Evolutionary conservation across 305 asterid genomes (phyloP), one percentile per base, ranked within the genome.

Genomic region (Fraxinus sp.): DNA sequence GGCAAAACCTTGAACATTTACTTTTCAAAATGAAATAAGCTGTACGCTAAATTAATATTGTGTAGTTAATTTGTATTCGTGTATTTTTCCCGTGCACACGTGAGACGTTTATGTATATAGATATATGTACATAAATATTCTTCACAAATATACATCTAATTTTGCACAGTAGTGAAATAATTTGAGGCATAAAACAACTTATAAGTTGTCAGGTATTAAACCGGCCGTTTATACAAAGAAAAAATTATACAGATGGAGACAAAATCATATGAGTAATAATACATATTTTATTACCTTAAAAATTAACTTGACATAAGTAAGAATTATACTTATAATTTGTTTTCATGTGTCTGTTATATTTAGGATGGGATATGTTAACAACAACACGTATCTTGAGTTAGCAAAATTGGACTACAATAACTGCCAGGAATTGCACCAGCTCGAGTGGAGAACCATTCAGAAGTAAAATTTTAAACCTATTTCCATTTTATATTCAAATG

Each of bases 361-460:
- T 84, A 95, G 99, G 92, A 94, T 96, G 98, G 83, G 92, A 0
- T 77, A 86, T 39, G 97, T 96, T 7, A 94, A 89, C 88, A 94
- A 91, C 70, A 88, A 89, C 81, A 81, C 74, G 0, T 94, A 96
- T 78, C 89, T 96, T 70, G 95, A 93, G 85, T 86, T 93, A 3
- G 99, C 93, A 8, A 93, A 89, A 83, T 57, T 86, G 76, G 98
- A 96, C 84, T 96, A 91, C 68, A 93, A 91, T 77, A 86, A 86
- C n/a, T 94, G 97, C 24, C 99, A 96, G 68, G 88, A 88, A 71
- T 14, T 91, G 70, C 97, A 96, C 84, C 93, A 82, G 70, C 78
- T 74, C 0, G 99, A 96, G 80, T 96, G 99, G 98, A 88, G 82
- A 86, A 80, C 81, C 87, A 88, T 96, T 10, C 94, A 83, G 79